A percentile compares a stretch with the other conserved stretches of the same genome.
phyloP scores from a whole-genome alignment of 2,329 filamentous ascomycete genomes.

The Mycosphaerella arachidis region DNA sequence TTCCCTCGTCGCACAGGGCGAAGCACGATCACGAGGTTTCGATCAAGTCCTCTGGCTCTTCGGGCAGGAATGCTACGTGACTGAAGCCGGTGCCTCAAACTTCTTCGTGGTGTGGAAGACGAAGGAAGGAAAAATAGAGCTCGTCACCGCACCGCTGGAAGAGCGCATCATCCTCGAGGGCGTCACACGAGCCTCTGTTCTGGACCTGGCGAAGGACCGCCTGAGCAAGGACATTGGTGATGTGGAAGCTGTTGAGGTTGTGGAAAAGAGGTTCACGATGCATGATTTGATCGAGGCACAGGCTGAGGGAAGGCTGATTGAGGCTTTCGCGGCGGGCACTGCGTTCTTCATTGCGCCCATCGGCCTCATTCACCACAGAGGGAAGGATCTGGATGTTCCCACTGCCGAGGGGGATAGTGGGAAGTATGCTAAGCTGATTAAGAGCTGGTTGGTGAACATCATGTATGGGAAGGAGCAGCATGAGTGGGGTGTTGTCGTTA shows the following conservation, averaged over 20 bases:
- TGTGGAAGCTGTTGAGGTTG: conserved; percentile 56
- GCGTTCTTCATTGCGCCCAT: conserved; percentile 55
- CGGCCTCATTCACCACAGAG: conserved; percentile 43
- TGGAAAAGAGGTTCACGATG: conserved; percentile 81
- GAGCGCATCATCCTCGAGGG: conserved; percentile 79
- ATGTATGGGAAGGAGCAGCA: conserved; percentile 47
- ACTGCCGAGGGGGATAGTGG: conserved; percentile 39
- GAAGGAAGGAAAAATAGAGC: conserved; percentile 55
- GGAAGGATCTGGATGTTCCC: conserved; percentile 41
- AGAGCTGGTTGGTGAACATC: conserved; percentile 46
- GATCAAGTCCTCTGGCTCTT: conserved; percentile 95
- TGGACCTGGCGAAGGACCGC: conserved; percentile 66
- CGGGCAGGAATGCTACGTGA: conserved; percentile 70
- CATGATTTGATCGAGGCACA: conserved; percentile 68
- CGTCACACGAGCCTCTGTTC: conserved; percentile 75
- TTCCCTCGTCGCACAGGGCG: conserved; percentile 69
- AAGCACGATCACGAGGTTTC: conserved; percentile 69
- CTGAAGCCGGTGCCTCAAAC: conserved; percentile 87
- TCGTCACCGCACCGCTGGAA: conserved; percentile 78
- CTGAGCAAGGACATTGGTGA: conserved; percentile 38
- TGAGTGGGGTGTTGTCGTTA: conserved; percentile 45
- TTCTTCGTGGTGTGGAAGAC: conserved; percentile 81
- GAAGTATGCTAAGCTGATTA: conserved; percentile 40
- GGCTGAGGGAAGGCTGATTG: conserved; percentile 70
- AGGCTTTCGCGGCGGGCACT: conserved; percentile 83